Percentiles rank a stretch among this genome's conserved stretches.
Evolutionary conservation across 202 grass and related monocot genomes (phyloP).

Genomic region (Thinopyrum obtusiflorum): DNA sequence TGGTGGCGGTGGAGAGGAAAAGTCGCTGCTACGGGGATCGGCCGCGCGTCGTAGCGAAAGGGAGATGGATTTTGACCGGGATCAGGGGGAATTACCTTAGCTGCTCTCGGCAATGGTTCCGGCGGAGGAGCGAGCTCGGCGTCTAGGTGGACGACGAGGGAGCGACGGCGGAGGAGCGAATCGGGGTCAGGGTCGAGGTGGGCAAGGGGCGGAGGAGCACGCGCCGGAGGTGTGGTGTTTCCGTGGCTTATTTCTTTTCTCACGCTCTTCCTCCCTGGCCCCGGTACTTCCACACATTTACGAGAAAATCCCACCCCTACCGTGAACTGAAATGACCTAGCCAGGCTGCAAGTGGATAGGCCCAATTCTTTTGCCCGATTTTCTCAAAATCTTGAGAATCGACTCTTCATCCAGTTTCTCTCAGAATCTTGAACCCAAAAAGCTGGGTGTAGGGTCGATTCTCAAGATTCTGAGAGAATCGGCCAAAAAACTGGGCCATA

Average conservation of each 20-base stretch:
- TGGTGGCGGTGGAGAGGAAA: neutral
- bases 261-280: too few species aligned
- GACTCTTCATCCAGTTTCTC: too few species aligned
- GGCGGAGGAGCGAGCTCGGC: neutral
- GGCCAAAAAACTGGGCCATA: too few species aligned
- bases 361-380: too few species aligned
- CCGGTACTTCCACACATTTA: too few species aligned
- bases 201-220: neutral
- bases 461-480: too few species aligned
- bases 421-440: too few species aligned
- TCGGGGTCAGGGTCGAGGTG: neutral
- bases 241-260: neutral
- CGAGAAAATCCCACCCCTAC: too few species aligned
- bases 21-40: neutral
- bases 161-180: neutral
- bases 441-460: too few species aligned
- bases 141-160: neutral
- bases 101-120: neutral
- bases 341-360: too few species aligned
- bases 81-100: neutral
- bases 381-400: too few species aligned
- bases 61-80: neutral
- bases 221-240: neutral
- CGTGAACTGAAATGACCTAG: too few species aligned
- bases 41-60: neutral